A percentile compares a stretch with the other conserved stretches of the same genome.
Evolutionary conservation across 306 rosid species (phyloP).

Genomic region (Cicer cuneatum): DNA sequence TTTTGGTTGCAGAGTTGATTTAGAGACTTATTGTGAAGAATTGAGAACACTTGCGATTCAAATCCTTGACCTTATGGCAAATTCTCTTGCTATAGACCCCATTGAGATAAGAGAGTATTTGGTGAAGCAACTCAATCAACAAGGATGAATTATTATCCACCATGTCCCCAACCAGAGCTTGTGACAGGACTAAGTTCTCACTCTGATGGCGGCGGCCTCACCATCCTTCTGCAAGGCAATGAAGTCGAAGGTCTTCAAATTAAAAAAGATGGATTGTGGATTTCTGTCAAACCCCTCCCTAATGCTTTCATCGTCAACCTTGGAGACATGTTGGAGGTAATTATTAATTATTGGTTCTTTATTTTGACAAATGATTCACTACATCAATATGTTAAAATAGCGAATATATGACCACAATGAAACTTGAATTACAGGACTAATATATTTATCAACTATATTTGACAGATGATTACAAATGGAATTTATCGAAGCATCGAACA

Average conservation of each 20-base stretch:
- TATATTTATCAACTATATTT: neutral
- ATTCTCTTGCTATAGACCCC: conserved; percentile 33
- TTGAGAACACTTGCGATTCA: conserved; percentile 21
- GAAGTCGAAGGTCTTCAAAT: conserved; percentile 58
- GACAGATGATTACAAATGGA: conserved; percentile 59
- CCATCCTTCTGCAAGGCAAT: conserved; percentile 48
- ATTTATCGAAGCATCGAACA: conserved; percentile 55
- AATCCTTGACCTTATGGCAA: conserved; percentile 33
- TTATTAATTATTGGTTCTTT: neutral
- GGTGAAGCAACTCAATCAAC: conserved; percentile 31
- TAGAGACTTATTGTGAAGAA: conserved; percentile 30
- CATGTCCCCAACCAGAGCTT: conserved; percentile 53
- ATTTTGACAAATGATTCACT: neutral
- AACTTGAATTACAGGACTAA: neutral
- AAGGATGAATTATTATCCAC: conserved; percentile 54
- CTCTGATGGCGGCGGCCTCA: conserved; percentile 49
- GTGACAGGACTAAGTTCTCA: conserved; percentile 50
- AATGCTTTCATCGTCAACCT: conserved; percentile 55
- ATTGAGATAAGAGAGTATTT: conserved; percentile 32
- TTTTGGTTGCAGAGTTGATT: conserved; percentile 32
- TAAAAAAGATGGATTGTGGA: conserved; percentile 51
- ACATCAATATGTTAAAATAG: neutral
- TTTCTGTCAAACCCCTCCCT: conserved; percentile 55
- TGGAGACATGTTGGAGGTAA: conserved; percentile 60
- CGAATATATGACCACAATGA: neutral